Evolutionary conservation across 176 grass and related monocot genomes (phyloP), one percentile per base, ranked within the genome.

Genomic region (Lolium perenne): DNA sequence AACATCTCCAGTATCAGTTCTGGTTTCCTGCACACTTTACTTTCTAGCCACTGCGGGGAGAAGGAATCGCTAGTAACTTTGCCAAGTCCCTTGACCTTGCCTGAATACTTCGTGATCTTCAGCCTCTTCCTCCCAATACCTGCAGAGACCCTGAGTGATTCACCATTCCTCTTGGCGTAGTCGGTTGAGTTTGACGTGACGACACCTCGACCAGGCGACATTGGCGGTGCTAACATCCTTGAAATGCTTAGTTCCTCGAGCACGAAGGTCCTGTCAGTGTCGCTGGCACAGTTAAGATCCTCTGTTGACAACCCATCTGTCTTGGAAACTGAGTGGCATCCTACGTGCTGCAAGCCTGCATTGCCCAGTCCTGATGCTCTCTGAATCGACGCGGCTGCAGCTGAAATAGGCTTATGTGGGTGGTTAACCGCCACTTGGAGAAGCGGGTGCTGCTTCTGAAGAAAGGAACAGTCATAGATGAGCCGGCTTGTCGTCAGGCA

Each of bases 1-100:
- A 95, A 86, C 89, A 93, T 93, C 83, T 93, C 80, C 61, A 93
- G 17, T 71, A 95, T 91, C 22, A 89, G 43, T 78, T 95, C 91
- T 66, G 86, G 81, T 23, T 88, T 91, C 77, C 86, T 84, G 35
- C 71, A 74, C 20, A 67, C 66, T 74, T 60, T 55, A 26, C 46
- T 77, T 32, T 76, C 73, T 2, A 60, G 57, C 70, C 12, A 69
- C 4, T 81, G 23, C 20, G 38, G 82, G 5, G 57, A 72, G 43
- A 70, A 83, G 0, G 57, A 72, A 0, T 5, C 58, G 18, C 51
- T 54, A 9, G 59, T 8, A 18, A 77, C 58, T 38, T 82, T 76
- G 51, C 40, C 38, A 68, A 15, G 4, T 12, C 66, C 80, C 15
- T 80, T 86, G n/a, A 35, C 60, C 51, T 92, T 91, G 8, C 49